Conservation (phyloP, 192 early-diverging fungal genomes). For the Podila clonocystis region DNA sequence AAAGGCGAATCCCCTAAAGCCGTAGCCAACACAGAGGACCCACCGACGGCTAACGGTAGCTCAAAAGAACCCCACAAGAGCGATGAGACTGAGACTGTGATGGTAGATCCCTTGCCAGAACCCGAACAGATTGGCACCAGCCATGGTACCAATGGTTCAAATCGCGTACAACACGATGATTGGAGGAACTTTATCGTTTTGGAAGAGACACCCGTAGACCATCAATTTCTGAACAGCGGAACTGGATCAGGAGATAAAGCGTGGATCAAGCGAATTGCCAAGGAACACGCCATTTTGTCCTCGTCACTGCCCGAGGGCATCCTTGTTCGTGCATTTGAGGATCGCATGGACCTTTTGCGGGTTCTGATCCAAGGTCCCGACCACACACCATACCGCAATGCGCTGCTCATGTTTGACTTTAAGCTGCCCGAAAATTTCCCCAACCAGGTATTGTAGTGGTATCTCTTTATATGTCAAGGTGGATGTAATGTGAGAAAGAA, state of each 20-base stretch:
- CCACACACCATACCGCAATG: slow-evolving; percentile 67
- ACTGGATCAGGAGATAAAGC: slow-evolving; percentile 15
- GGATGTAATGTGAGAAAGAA: background rate
- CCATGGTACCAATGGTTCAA: background rate
- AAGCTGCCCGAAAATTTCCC: slow-evolving; percentile 61
- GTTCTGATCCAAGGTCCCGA: slow-evolving; percentile 65
- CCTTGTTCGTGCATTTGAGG: slow-evolving; percentile 65
- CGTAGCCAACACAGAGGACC: background rate
- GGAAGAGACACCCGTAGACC: slow-evolving; percentile 44
- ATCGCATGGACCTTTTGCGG: slow-evolving; percentile 64
- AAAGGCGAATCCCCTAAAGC: slow-evolving; percentile 11
- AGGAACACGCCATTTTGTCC: slow-evolving; percentile 56
- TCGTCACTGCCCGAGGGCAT: slow-evolving; percentile 66
- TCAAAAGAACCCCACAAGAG: background rate
- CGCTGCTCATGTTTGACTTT: slow-evolving; percentile 70
- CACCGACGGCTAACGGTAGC: background rate
- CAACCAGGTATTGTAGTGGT: slow-evolving; percentile 17
- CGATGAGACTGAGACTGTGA: background rate
- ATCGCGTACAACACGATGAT: slow-evolving; percentile 3
- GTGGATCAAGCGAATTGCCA: slow-evolving; percentile 49
- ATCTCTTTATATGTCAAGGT: background rate
- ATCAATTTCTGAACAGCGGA: slow-evolving; percentile 28
- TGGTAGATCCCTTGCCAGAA: slow-evolving; percentile 18
- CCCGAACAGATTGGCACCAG: slow-evolving; percentile 8
- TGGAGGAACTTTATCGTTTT: slow-evolving; percentile 41